These are phyloP conservation scores for Choanephora cucurbitarum DNA, from an alignment of 371 early-diverging fungal genomes.

Conservation along the genomic window DNA sequence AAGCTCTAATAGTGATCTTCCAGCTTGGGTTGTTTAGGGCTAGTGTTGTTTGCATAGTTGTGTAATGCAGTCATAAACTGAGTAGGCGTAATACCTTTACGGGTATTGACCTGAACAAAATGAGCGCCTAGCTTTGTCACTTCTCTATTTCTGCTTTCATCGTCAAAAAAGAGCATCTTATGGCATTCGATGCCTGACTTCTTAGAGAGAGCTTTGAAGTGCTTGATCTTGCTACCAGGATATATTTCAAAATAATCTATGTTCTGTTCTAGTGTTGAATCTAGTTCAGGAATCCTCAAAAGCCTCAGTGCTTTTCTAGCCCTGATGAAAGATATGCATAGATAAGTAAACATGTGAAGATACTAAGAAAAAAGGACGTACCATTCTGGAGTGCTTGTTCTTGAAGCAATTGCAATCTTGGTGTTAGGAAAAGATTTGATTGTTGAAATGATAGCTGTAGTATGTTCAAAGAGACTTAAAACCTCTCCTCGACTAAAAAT, in stretches of 20 bases:
- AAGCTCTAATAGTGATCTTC: conserved; percentile 10
- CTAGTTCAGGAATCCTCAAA: conserved; percentile 30
- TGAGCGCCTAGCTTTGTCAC: conserved; percentile 42
- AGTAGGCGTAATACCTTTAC: conserved; percentile 37
- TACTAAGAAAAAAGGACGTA: no score
- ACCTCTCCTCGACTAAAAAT: conserved; percentile 29
- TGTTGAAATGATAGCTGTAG: conserved; percentile 37
- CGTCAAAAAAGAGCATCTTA: conserved; percentile 65
- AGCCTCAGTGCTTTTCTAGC: conserved; percentile 26
- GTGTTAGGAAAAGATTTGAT: conserved; percentile 39
- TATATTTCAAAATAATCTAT: conserved; percentile 49
- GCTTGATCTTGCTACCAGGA: conserved; percentile 44
- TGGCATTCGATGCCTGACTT: conserved; percentile 42
- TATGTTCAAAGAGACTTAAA: conserved; percentile 37
- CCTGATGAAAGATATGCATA: conserved; percentile 17
- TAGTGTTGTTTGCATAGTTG: conserved; percentile 26
- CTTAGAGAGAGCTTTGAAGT: conserved; percentile 40
- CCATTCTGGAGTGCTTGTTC: conserved; percentile 55
- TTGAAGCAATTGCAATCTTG: conserved; percentile 53
- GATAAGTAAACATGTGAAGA: no score
- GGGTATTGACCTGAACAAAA: conserved; percentile 29
- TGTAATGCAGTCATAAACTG: conserved; percentile 32
- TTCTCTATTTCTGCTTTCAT: conserved; percentile 50
- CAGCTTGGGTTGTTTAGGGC: conserved; percentile 25
- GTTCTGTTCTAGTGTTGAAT: conserved; percentile 25